Evolutionary conservation across 1,284 basidiomycete species (phyloP), one percentile per base, ranked within the genome.

Genomic region (Hymenochaete sp.): DNA sequence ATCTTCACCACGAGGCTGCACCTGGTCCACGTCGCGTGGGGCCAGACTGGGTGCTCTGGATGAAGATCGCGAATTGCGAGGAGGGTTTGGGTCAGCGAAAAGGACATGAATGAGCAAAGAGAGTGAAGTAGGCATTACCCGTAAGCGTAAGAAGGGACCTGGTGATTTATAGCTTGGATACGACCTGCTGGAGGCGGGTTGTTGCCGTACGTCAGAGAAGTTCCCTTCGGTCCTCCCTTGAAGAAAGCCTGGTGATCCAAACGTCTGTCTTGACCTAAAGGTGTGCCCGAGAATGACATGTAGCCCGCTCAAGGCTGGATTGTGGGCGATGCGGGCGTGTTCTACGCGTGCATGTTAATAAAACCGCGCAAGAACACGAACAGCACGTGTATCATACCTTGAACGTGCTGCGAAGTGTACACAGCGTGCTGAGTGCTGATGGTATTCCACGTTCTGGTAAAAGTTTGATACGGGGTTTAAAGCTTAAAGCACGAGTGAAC

Each of bases 281-380:
- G 82, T 63, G 82, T 86, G 62, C 77, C 74, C 62, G 81, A 73
- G 76, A 87, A 87, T 65, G 83, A 86, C 84, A 87, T 87, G 71
- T 71, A 79, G 60, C 18, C 45, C 44, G 44, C 39, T 44, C 37
- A 50, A 29, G 44, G 32, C 44, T 26, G 38, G 27, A 44, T 35
- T 42, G 26, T 41, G 42, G 38, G 22, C 25, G 27, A 38, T 11
- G 19, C 25, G 21, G 40, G 45, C 40, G 38, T 43, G 48, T 26
- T 18, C 38, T 29, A 22, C 48, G 48, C 48, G 39, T 50, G 48
- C 14, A 46, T 29, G 38, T 40, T 31, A 25, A 27, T 38, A 25
- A 27, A n/a, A 25, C 27, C 32, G 27, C 14, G 24, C 14, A 22
- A 45, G 39, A 45, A 45, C 42, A 40, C 35, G 47, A 21, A 31